phyloP scores from a whole-genome alignment of 2,329 filamentous ascomycete species.

The Fusarium sulawesiense region DNA sequence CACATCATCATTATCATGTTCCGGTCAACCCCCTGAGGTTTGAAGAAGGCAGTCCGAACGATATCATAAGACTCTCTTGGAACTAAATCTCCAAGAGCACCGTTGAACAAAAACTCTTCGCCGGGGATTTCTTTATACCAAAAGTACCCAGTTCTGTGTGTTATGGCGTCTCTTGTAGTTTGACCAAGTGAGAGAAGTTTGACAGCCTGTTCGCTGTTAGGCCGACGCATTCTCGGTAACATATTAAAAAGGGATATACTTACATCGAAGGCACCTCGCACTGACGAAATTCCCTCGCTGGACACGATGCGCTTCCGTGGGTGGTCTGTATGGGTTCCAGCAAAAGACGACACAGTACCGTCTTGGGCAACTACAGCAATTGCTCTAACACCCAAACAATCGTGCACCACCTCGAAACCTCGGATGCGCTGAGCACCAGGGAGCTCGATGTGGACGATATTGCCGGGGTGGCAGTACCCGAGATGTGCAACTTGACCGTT shows the following conservation, averaged over 20 bases:
- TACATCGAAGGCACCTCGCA: neutral
- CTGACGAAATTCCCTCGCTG: neutral
- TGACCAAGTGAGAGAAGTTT: neutral
- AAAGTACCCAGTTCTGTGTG: neutral
- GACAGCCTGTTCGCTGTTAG: neutral
- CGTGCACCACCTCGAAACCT: neutral
- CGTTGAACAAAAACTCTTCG: neutral
- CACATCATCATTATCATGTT: no score
- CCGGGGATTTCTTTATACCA: neutral
- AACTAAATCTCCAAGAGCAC: neutral
- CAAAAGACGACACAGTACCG: neutral
- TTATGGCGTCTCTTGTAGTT: neutral
- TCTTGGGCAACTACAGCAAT: neutral
- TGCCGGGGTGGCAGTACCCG: neutral
- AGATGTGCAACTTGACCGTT: no score
- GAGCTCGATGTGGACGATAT: neutral
- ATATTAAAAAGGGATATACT: neutral
- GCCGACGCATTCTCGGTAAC: neutral
- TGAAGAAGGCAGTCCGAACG: neutral
- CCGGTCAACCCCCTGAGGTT: no score
- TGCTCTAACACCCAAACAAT: neutral
- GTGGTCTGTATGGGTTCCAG: neutral
- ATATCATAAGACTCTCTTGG: neutral
- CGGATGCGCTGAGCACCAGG: neutral
- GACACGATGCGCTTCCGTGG: neutral